phyloP scores from a whole-genome alignment of 208 protist species.

The Herpetomonas samuelpessoai region DNA sequence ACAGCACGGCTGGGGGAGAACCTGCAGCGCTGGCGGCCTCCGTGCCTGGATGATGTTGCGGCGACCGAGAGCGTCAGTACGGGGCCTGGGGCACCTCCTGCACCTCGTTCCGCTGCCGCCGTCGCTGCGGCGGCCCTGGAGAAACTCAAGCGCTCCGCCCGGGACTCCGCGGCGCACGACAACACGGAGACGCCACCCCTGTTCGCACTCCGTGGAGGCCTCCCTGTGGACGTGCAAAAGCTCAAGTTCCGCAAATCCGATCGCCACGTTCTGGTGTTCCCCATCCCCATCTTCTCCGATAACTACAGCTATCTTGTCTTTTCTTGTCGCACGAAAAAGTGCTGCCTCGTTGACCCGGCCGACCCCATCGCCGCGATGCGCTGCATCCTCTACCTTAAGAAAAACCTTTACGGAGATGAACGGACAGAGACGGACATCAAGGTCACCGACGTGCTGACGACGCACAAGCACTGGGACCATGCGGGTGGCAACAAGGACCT shows the following conservation, averaged over 20 bases:
- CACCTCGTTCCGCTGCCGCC: neutral
- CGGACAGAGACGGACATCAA: slow-evolving; percentile 21
- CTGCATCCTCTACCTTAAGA: slow-evolving; percentile 31
- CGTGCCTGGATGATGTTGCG: neutral
- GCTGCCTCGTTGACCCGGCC: slow-evolving; percentile 75
- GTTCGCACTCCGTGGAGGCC: slow-evolving; percentile 15
- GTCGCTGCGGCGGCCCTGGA: neutral
- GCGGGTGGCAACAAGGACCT: slow-evolving; percentile 90
- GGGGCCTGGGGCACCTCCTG: neutral
- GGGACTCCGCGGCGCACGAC: neutral
- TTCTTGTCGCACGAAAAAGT: slow-evolving; percentile 41
- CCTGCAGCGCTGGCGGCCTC: neutral
- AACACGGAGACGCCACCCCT: neutral
- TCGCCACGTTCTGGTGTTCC: slow-evolving; percentile 42
- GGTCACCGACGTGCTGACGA: slow-evolving; percentile 89
- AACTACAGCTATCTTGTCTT: slow-evolving; percentile 92
- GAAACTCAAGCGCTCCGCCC: neutral
- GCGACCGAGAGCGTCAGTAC: neutral
- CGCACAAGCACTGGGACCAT: slow-evolving; percentile 97
- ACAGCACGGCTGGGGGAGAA: neutral
- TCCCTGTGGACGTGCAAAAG: slow-evolving; percentile 15
- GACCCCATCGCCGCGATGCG: slow-evolving; percentile 59
- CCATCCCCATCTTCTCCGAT: slow-evolving; percentile 78
- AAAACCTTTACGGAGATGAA: slow-evolving; percentile 15
- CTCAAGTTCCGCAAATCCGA: slow-evolving; percentile 1